Evolutionary conservation across 2,329 filamentous ascomycete species (phyloP).

Genomic region (Talaromyces amestolkiae): DNA sequence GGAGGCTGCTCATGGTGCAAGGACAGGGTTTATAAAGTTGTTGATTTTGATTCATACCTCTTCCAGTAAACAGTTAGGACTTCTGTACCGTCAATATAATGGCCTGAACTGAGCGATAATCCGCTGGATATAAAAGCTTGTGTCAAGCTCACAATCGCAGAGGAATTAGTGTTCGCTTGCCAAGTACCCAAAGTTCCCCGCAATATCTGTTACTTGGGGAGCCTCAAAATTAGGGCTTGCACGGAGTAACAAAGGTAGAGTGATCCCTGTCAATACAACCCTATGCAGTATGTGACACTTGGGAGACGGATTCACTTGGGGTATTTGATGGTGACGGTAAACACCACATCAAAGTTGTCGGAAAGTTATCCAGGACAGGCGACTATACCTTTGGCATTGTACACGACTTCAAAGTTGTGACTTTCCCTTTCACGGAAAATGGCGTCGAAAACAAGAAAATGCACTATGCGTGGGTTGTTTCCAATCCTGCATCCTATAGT

Average conservation of each 20-base stretch:
- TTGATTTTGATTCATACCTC: not conserved
- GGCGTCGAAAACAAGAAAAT: not conserved
- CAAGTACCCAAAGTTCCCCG: not conserved
- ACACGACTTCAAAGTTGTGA: not conserved
- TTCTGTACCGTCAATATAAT: not conserved
- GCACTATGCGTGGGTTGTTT: not conserved
- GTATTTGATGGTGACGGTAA: not conserved
- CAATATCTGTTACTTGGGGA: not conserved
- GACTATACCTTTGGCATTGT: not conserved
- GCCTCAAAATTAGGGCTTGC: not conserved
- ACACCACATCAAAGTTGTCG: not conserved
- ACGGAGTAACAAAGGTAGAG: not conserved
- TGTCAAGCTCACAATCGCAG: not conserved
- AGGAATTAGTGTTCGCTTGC: not conserved
- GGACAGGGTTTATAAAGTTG: not conserved
- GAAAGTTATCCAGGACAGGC: not conserved
- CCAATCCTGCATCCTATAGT: no score
- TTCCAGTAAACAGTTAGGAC: not conserved
- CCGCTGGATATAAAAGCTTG: not conserved
- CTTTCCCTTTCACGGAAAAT: not conserved
- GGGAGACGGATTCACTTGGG: conserved; percentile 4
- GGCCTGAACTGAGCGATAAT: not conserved
- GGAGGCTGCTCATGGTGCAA: not conserved
- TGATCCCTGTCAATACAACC: not conserved
- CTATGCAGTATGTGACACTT: not conserved